phyloP scores from a whole-genome alignment of 305 asterid species.

The Fraxinus albicans region DNA sequence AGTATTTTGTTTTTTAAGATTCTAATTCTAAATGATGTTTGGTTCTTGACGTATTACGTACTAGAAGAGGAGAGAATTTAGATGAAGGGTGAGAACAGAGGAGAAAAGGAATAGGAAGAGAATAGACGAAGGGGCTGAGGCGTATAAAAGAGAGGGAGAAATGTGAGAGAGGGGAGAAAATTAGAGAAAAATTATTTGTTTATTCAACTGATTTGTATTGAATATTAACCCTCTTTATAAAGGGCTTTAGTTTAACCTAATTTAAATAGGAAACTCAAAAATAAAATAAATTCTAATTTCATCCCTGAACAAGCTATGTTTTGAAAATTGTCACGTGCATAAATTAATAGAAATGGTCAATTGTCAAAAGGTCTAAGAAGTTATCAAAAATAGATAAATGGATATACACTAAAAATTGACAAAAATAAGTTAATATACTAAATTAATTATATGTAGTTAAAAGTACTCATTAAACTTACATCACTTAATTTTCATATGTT shows the following conservation, averaged over 20 bases:
- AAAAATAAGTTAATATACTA: background rate
- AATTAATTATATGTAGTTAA: background rate
- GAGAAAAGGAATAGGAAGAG: background rate
- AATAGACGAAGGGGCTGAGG: background rate
- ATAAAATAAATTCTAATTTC: background rate
- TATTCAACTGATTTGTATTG: background rate
- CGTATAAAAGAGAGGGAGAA: background rate
- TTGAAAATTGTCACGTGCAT: background rate
- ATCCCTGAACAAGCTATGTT: background rate
- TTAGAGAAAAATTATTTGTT: background rate
- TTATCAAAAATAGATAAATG: background rate
- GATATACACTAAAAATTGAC: background rate
- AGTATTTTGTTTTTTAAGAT: background rate
- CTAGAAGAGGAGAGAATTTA: background rate
- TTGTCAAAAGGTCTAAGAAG: background rate
- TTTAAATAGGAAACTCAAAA: background rate
- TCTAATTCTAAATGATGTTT: background rate
- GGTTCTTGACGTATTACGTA: background rate
- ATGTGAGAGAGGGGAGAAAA: background rate
- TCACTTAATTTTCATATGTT: background rate
- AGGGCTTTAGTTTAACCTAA: background rate
- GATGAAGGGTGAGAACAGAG: background rate
- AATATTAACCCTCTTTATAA: background rate
- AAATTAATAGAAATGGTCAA: background rate
- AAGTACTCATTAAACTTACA: background rate